Evolutionary conservation across 306 rosid species (phyloP).

Genomic region (Calophaca sinica): DNA sequence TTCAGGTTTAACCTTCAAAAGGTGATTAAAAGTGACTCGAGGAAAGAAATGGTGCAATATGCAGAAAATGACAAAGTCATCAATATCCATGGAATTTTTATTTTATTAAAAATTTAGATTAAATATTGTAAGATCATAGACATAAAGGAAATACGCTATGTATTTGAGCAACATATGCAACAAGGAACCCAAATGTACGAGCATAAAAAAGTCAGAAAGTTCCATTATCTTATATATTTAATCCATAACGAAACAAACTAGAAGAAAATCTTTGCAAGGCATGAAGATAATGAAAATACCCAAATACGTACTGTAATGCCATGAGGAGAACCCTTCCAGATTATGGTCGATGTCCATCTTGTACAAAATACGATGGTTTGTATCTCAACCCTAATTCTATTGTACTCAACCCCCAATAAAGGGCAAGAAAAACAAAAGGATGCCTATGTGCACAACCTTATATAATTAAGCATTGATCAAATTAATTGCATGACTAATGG

Average conservation of each 20-base stretch:
- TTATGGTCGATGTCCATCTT: slow-evolving; percentile 16
- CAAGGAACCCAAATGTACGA: slow-evolving; percentile 38
- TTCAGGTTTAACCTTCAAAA: slow-evolving; percentile 88
- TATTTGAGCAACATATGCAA: slow-evolving; percentile 26
- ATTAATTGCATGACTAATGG: slow-evolving; percentile 24
- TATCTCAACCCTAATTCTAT: not conserved
- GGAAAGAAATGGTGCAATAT: slow-evolving; percentile 33
- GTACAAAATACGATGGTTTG: slow-evolving; percentile 7
- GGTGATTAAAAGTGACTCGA: slow-evolving; percentile 39
- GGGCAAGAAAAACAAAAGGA: slow-evolving; percentile 27
- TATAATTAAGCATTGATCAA: slow-evolving; percentile 9
- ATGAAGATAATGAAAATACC: slow-evolving; percentile 10
- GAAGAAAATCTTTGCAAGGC: slow-evolving; percentile 24
- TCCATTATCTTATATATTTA: slow-evolving; percentile 20
- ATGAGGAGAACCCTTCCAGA: not conserved
- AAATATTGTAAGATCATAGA: slow-evolving; percentile 8
- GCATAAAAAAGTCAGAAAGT: slow-evolving; percentile 14
- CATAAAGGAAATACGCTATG: not conserved
- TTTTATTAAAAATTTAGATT: slow-evolving; percentile 8
- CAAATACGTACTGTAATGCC: not conserved
- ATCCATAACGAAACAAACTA: slow-evolving; percentile 27
- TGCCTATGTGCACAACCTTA: not conserved
- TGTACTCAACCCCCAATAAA: slow-evolving; percentile 11
- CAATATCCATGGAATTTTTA: not conserved
- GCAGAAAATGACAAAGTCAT: slow-evolving; percentile 23